These are phyloP conservation scores for Panellus pusillus DNA, from an alignment of 768 basidiomycete species.

Conservation along the genomic window DNA sequence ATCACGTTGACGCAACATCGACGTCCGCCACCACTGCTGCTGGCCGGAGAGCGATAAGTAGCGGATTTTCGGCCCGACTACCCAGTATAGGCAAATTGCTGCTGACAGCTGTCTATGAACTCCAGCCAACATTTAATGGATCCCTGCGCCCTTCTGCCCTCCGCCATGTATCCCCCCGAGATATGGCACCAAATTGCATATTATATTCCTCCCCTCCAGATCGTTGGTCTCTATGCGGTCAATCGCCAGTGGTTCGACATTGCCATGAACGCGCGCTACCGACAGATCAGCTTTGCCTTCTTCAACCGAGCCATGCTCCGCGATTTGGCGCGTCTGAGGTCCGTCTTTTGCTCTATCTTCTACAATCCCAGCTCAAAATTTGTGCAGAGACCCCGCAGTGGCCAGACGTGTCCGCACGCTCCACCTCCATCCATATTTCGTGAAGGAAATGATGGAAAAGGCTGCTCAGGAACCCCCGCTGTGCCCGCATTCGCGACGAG, in stretches of 20 bases:
- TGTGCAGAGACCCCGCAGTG: slow-evolving; percentile 44
- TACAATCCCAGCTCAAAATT: not conserved
- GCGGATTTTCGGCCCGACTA: too few species aligned
- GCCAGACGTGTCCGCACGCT: slow-evolving; percentile 49
- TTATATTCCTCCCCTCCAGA: slow-evolving; percentile 32
- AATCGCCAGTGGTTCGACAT: slow-evolving; percentile 35
- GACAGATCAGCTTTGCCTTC: slow-evolving; percentile 51
- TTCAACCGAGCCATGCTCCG: slow-evolving; percentile 42
- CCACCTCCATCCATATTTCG: slow-evolving; percentile 49
- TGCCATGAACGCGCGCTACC: slow-evolving; percentile 47
- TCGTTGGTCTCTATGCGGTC: slow-evolving; percentile 36
- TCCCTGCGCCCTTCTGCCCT: slow-evolving; percentile 4
- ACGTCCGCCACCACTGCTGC: too few species aligned
- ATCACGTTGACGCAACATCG: too few species aligned
- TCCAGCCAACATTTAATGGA: not conserved
- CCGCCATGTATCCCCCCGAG: slow-evolving; percentile 30
- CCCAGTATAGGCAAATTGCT: too few species aligned
- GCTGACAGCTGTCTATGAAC: too few species aligned
- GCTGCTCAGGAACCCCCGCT: slow-evolving; percentile 15
- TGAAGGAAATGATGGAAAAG: slow-evolving; percentile 39
- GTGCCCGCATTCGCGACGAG: slow-evolving; percentile 7
- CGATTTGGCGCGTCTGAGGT: slow-evolving; percentile 28
- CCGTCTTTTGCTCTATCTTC: slow-evolving; percentile 27
- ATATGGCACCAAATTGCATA: slow-evolving; percentile 40
- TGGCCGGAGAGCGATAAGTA: too few species aligned